Evolutionary conservation across 352 stramenopile species (phyloP), one percentile per base, ranked within the genome.

Genomic region (Elongisporangium prolatum): DNA sequence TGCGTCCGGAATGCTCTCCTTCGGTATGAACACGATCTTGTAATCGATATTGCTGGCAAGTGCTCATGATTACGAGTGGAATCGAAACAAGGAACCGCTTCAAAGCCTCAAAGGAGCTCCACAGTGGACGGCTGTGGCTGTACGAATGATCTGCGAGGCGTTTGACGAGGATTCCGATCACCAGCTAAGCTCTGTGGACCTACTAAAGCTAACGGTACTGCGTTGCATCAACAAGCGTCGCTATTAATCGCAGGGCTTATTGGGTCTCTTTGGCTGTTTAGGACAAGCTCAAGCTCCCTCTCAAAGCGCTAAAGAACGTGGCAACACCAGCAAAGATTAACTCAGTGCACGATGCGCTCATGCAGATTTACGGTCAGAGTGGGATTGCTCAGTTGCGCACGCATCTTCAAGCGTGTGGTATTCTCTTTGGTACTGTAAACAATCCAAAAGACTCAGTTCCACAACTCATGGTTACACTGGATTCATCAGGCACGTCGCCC

Each of bases 391-490:
- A 72, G 13, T 51, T 88, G 24, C 67, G 57, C 3, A 61, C 64
- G 14, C 73, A 88, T 61, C 60, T 84, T 10, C 64, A 63, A 0
- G 62, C 67, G 3, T 63, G 83, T 53, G 71, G 67, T 1, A 79
- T 88, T 49, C 48, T 70, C 13, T 82, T 75, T 20, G 77, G 77
- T 85, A 60, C n/a, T n/a, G n/a, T n/a, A n/a, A n/a, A n/a, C n/a
- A n/a, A n/a, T n/a, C n/a, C n/a, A n/a, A n/a, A n/a, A n/a, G n/a
- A n/a, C n/a, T n/a, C n/a, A n/a, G n/a, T n/a, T n/a, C n/a, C 24
- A 8, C 4, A 34, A 8, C 7, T 34, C 3, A 34, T 34, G 4
- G 24, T 34, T 3, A 3, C 24, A 7, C 4, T 34, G 7, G 3
- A 7, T 34, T 34, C 24, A 8, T 34, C 40, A 74, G 68, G 65